Evolutionary conservation across 1,284 basidiomycete species (phyloP).

Genomic region (Boletus semigastroideus): DNA sequence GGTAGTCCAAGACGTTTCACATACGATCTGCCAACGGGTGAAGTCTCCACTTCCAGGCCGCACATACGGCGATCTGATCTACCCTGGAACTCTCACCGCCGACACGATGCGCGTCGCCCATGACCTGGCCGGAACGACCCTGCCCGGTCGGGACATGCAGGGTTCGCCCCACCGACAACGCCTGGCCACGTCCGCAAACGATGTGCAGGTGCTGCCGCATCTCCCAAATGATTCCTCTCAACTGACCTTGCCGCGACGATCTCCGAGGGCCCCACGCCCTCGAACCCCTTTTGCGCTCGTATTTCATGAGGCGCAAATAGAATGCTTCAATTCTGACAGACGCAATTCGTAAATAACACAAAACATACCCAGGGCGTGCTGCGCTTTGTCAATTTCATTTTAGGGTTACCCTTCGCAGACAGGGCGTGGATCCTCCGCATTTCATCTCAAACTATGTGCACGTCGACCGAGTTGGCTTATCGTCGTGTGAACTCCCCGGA

Average conservation of each 20-base stretch:
- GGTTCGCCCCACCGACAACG: not conserved
- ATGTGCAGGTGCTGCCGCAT: not conserved
- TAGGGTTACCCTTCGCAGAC: too few relatives aligned
- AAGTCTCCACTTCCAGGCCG: not conserved
- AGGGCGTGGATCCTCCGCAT: not conserved
- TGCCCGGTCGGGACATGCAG: not conserved
- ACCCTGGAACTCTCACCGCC: not conserved
- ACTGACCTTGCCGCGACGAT: not conserved
- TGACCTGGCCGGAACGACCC: not conserved
- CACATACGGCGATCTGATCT: not conserved
- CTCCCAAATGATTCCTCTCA: too few relatives aligned
- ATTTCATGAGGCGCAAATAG: too few relatives aligned
- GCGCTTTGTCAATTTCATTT: too few relatives aligned
- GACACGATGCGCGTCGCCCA: not conserved
- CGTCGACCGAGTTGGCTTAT: not conserved
- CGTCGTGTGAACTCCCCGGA: not conserved
- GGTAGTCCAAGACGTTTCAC: constrained; percentile 1
- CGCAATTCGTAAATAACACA: not conserved
- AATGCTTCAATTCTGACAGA: not conserved
- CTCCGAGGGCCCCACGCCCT: too few relatives aligned
- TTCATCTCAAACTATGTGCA: not conserved
- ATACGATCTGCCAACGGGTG: not conserved
- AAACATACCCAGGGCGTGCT: too few relatives aligned
- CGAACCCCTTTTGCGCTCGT: too few relatives aligned
- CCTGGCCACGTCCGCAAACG: not conserved